phyloP scores from a whole-genome alignment of 495 filamentous ascomycete genomes.

The Evernia prunastri region DNA sequence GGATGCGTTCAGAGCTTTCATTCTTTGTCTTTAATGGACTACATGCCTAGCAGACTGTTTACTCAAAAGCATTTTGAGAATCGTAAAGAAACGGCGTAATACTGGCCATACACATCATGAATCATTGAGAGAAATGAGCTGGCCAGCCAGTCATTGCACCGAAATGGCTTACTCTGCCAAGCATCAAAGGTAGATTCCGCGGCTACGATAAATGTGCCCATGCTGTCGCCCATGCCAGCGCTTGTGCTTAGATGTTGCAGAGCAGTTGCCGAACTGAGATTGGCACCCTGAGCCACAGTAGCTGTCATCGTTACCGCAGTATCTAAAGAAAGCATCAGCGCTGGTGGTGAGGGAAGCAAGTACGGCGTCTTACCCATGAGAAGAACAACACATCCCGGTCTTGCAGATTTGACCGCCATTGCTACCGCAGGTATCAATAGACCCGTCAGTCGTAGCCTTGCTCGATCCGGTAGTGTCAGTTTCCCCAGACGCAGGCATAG shows the following conservation, averaged over 20 bases:
- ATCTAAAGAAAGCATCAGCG: constrained; percentile 23
- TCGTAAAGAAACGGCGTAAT: background rate
- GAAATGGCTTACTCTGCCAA: background rate
- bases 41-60: background rate
- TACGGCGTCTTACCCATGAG: constrained; percentile 17
- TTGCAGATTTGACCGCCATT: constrained; percentile 25
- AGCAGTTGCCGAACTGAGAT: constrained; percentile 33
- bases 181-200: constrained; percentile 3
- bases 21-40: too few relatives aligned
- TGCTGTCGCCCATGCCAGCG: constrained; percentile 6
- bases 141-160: background rate
- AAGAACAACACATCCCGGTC: constrained; percentile 26
- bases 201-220: constrained; percentile 5
- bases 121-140: background rate
- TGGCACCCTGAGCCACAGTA: constrained; percentile 41
- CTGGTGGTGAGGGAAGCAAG: background rate
- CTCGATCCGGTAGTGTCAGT: background rate
- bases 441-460: constrained; percentile 6
- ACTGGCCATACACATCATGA: background rate
- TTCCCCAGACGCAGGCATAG: constrained; percentile 6
- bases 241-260: constrained; percentile 21
- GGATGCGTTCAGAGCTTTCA: too few relatives aligned
- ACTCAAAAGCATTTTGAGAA: background rate
- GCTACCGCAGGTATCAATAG: constrained; percentile 25
- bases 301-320: constrained; percentile 35